Conservation (phyloP, 1,284 basidiomycete species). For the Apiotrichum gamsii region DNA sequence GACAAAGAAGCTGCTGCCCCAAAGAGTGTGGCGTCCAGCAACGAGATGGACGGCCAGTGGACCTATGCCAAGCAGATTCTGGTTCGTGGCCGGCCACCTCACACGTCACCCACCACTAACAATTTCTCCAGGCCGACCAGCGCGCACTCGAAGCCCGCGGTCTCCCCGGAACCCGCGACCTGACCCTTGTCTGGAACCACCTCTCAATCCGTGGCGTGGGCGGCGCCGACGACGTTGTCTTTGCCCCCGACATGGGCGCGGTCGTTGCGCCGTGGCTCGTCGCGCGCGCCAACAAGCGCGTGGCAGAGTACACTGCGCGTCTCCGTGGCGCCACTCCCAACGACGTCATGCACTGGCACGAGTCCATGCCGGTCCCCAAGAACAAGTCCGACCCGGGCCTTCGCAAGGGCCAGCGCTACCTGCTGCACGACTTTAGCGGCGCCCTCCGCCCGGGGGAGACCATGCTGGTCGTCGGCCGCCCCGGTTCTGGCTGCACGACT, state of each 20-base stretch:
- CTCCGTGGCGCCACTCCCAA: background rate
- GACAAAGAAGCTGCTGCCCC: too few species aligned
- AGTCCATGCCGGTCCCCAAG: slow-evolving; percentile 11
- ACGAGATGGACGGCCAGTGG: too few species aligned
- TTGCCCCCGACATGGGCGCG: slow-evolving; percentile 32
- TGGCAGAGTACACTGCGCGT: slow-evolving; percentile 21
- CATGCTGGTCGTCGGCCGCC: slow-evolving; percentile 46
- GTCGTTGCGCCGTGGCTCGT: slow-evolving; percentile 34
- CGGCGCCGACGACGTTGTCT: slow-evolving; percentile 36
- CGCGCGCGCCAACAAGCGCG: slow-evolving; percentile 28
- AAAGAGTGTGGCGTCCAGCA: too few species aligned
- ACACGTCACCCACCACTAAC: background rate
- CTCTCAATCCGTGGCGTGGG: slow-evolving; percentile 35
- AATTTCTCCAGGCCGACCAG: slow-evolving; percentile 4
- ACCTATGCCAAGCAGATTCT: too few species aligned
- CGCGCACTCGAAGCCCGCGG: slow-evolving; percentile 5
- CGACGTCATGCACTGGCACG: slow-evolving; percentile 15
- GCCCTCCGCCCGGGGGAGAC: slow-evolving; percentile 41
- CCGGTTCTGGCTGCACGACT: slow-evolving; percentile 49
- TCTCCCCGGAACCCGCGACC: slow-evolving; percentile 9
- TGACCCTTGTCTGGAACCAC: slow-evolving; percentile 31
- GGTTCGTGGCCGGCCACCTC: too few species aligned
- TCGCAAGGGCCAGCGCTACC: slow-evolving; percentile 36
- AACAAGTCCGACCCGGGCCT: slow-evolving; percentile 28
- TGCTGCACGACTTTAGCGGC: slow-evolving; percentile 36